Percentiles rank a stretch among this genome's conserved stretches.
Evolutionary conservation across 2,329 filamentous ascomycete genomes (phyloP).

Genomic region (Epichloe uncinata): DNA sequence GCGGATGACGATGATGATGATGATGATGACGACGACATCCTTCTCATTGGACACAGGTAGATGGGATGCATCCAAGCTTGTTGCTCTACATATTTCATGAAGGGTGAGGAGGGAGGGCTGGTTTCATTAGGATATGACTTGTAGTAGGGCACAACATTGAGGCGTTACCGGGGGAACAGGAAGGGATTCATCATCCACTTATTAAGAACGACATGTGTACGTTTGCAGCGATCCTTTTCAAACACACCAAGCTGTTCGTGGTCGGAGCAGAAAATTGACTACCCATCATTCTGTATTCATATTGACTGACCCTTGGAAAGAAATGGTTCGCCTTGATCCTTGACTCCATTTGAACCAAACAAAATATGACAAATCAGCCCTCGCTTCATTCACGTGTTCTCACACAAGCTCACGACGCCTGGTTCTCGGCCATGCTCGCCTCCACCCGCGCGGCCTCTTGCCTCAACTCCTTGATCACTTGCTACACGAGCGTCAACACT

Average conservation of each 20-base stretch:
- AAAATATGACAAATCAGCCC: neutral
- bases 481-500: conserved; percentile 22
- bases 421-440: conserved; percentile 11
- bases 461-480: conserved; percentile 46
- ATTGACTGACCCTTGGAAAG: neutral
- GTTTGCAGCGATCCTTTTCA: neutral
- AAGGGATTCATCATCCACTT: neutral
- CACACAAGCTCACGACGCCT: neutral
- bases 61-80: neutral
- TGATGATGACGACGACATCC: conserved; percentile 35
- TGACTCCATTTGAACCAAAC: neutral
- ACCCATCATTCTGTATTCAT: neutral
- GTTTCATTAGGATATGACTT: neutral
- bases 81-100: neutral
- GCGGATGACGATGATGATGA: conserved; percentile 29
- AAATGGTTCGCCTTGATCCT: too few species aligned
- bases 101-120: neutral
- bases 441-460: conserved; percentile 40
- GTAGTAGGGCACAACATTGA: neutral
- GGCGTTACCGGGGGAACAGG: neutral
- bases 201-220: neutral
- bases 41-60: conserved; percentile 36
- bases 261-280: neutral
- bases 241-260: neutral
- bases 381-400: neutral